Evolutionary conservation across 768 basidiomycete species (phyloP).

Genomic region (Suillus clintonianus): DNA sequence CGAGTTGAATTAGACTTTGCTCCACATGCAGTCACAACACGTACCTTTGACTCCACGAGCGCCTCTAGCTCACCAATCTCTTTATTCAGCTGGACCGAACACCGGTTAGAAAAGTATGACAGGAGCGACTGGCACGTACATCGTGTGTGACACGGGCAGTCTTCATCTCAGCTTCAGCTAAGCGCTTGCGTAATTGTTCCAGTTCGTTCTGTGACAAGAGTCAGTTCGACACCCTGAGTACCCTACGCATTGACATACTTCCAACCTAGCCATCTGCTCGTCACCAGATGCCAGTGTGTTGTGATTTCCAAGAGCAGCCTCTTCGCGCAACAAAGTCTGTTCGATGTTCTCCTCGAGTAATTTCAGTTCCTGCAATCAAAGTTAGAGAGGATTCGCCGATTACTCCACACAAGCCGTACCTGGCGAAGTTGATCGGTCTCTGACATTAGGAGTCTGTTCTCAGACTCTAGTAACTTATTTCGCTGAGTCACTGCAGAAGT

Average conservation of each 20-base stretch:
- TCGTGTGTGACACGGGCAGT: slow-evolving; percentile 68
- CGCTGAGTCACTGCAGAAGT: slow-evolving; percentile 60
- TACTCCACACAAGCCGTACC: slow-evolving; percentile 36
- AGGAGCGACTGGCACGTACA: slow-evolving; percentile 40
- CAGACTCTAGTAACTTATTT: slow-evolving; percentile 72
- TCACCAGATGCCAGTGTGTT: slow-evolving; percentile 24
- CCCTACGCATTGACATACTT: slow-evolving; percentile 39
- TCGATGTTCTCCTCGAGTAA: slow-evolving; percentile 78
- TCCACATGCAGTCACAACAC: slow-evolving; percentile 2
- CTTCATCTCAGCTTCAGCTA: slow-evolving; percentile 75
- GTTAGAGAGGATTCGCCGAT: neutral
- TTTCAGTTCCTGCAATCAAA: slow-evolving; percentile 60
- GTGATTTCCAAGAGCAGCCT: slow-evolving; percentile 37
- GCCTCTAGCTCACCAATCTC: slow-evolving; percentile 92
- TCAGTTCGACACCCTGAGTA: neutral
- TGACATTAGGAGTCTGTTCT: slow-evolving; percentile 68
- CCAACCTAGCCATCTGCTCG: slow-evolving; percentile 50
- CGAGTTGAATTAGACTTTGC: slow-evolving; percentile 4
- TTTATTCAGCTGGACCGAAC: slow-evolving; percentile 67
- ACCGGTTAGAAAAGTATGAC: neutral
- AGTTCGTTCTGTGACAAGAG: slow-evolving; percentile 50
- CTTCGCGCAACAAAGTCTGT: slow-evolving; percentile 54
- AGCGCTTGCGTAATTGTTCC: slow-evolving; percentile 69
- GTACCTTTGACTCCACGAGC: slow-evolving; percentile 91
- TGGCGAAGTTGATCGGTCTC: slow-evolving; percentile 67